Evolutionary conservation across 2,329 filamentous ascomycete genomes (phyloP).

Genomic region (Exophiala phaeomuriformis): DNA sequence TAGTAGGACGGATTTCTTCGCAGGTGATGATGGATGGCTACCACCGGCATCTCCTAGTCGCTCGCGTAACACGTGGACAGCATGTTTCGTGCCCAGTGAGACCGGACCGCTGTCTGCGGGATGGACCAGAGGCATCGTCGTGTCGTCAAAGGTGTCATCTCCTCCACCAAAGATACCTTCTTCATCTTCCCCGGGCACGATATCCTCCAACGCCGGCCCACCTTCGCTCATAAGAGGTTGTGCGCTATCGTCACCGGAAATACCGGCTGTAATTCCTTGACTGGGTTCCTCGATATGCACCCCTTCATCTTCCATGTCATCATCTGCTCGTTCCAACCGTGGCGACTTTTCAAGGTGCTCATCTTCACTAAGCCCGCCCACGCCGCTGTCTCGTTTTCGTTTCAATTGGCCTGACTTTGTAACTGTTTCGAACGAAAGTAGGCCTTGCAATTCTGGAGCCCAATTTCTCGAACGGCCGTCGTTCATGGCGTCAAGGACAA

Average conservation of each 20-base stretch:
- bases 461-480: conserved; percentile 70
- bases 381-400: conserved; percentile 83
- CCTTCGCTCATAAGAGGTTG: conserved; percentile 36
- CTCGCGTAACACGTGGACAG: conserved; percentile 87
- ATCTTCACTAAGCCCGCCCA: conserved; percentile 62
- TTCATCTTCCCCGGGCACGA: conserved; percentile 42
- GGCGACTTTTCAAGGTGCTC: conserved; percentile 60
- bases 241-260: conserved; percentile 40
- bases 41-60: conserved; percentile 69
- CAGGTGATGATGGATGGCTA: conserved; percentile 62
- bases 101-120: conserved; percentile 79
- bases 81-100: conserved; percentile 86
- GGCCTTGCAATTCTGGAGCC: conserved; percentile 87
- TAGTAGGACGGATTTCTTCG: conserved; percentile 72
- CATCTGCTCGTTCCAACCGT: conserved; percentile 54
- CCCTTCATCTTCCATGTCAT: conserved; percentile 49
- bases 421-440: conserved; percentile 79
- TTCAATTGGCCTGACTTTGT: conserved; percentile 74
- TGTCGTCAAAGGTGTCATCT: conserved; percentile 67
- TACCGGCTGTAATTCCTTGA: conserved; percentile 57
- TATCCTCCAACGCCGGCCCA: conserved; percentile 40
- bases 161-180: conserved; percentile 37
- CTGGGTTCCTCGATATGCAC: conserved; percentile 47
- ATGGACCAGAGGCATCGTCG: conserved; percentile 65
- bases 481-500: conserved; percentile 78